phyloP scores from a whole-genome alignment of 2,329 filamentous ascomycete species.

The Trichoderma gracile region DNA sequence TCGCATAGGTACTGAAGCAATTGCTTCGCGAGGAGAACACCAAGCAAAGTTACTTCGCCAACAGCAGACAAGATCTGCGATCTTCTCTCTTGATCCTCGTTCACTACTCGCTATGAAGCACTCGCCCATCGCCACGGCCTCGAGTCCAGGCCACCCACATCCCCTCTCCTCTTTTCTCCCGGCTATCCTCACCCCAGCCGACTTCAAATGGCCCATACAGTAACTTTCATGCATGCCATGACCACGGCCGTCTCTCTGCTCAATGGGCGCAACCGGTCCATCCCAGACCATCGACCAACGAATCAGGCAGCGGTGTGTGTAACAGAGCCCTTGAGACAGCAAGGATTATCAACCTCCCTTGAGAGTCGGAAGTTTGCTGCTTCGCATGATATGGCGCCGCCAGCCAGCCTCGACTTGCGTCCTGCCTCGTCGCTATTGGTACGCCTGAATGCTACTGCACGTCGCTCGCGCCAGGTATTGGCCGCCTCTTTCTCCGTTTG shows the following conservation, averaged over 20 bases:
- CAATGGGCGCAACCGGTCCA: background rate
- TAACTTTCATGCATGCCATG: background rate
- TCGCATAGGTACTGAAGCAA: background rate
- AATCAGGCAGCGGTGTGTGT: constrained; percentile 4
- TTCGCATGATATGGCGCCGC: constrained; percentile 14
- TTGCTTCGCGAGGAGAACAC: background rate
- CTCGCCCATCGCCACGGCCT: background rate
- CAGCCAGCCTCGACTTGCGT: constrained; percentile 6
- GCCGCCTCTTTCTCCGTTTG: background rate
- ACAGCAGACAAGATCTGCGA: background rate
- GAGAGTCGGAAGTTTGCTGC: constrained; percentile 6
- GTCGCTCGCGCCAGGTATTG: background rate
- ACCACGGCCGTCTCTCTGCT: background rate
- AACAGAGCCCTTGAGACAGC: constrained; percentile 12
- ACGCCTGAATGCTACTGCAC: background rate
- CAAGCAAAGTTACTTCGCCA: background rate
- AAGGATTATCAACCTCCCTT: background rate
- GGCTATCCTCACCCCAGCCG: background rate
- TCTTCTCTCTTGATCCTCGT: background rate
- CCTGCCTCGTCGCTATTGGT: background rate
- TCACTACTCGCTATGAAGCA: background rate
- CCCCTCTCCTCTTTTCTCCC: background rate
- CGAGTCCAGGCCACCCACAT: no score
- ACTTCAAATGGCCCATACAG: background rate
- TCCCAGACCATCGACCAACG: background rate